Base-by-base conservation (phyloP, 768 basidiomycete species). In the Cystoderma amianthinum region DNA sequence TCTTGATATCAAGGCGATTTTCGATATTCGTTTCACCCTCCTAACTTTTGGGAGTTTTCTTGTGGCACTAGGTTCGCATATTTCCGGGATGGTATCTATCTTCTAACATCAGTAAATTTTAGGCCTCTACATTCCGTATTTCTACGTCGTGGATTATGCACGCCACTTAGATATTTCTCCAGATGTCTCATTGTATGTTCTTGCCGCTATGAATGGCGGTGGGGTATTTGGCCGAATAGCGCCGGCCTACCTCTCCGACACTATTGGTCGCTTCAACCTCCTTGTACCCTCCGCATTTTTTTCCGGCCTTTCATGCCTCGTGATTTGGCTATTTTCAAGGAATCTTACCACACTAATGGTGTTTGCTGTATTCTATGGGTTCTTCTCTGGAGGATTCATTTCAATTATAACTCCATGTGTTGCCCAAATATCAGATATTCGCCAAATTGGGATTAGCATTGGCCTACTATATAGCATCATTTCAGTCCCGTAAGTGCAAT, bases 51-150 rank as follows among this genome's bases (percentile, higher is more conserved):
- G 80, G 4, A 76, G 78, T 49, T 67, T 69, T 43, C 64, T 83
- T 22, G 73, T 80, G 12, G 77, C 78, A 11, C 61, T 84, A 22
- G 82, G 82, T 82, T 47, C 33, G 75, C n/a, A n/a, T n/a, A n/a
- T n/a, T n/a, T n/a, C n/a, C n/a, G n/a, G n/a, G n/a, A n/a, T n/a
- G n/a, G 50, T 32, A 32, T 36, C 32, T 30, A 33, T 24, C 25
- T 22, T 7, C 3, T 19, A 47, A 28, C 32, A n/a, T n/a, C n/a
- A n/a, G n/a, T n/a, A n/a, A n/a, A n/a, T n/a, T n/a, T n/a, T n/a
- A n/a, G 84, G 82, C 19, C 60, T 85, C 3, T 86, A 83, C 59
- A 79, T 77, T 17, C 84, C 84, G 5, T 80, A 75, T 56, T 81
- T 84, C 54, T 87, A 78, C 62, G 76, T 87, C 40, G 72, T 76